Evolutionary conservation across 2,329 filamentous ascomycete species (phyloP).

Genomic region (Apiospora aurea): DNA sequence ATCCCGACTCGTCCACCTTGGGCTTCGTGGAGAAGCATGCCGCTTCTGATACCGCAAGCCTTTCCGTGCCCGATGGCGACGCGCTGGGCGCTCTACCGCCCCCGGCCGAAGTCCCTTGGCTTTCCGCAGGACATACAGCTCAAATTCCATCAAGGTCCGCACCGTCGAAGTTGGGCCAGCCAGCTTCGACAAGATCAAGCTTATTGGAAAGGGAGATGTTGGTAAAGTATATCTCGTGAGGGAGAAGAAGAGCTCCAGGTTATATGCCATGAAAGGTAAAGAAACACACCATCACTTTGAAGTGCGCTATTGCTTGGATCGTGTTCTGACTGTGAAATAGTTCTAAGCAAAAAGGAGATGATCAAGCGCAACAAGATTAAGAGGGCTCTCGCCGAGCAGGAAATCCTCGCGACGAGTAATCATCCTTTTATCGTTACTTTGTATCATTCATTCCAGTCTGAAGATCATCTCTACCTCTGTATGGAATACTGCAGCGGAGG

Average conservation of each 20-base stretch:
- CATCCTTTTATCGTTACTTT: constrained; percentile 98
- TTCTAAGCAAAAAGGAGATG: constrained; percentile 99
- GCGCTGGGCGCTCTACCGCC: constrained; percentile 68
- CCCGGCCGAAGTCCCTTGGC: constrained; percentile 72
- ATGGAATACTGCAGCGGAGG: constrained; percentile 99
- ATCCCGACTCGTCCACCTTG: constrained; percentile 57
- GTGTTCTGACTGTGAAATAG: constrained; percentile 59
- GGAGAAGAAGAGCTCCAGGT: constrained; percentile 93
- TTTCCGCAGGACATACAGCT: constrained; percentile 96
- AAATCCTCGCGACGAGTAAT: constrained; percentile 97
- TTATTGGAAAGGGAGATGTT: constrained; percentile 98
- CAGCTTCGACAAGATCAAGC: constrained; percentile 99
- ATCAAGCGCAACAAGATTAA: constrained; percentile 99
- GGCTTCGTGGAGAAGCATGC: constrained; percentile 54
- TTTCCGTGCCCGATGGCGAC: constrained; percentile 55
- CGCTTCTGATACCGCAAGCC: constrained; percentile 46
- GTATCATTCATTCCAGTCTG: constrained; percentile 98
- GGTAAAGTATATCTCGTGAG: constrained; percentile 97
- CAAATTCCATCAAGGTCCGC: constrained; percentile 98
- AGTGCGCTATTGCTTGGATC: neutral
- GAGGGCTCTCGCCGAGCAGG: constrained; percentile 93
- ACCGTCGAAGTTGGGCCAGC: constrained; percentile 94
- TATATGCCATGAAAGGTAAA: constrained; percentile 99
- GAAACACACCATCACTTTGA: neutral
- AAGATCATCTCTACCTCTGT: constrained; percentile 98